These are phyloP conservation scores for Neurospora sp. DNA, from an alignment of 495 filamentous ascomycete genomes.

Conservation along the genomic window DNA sequence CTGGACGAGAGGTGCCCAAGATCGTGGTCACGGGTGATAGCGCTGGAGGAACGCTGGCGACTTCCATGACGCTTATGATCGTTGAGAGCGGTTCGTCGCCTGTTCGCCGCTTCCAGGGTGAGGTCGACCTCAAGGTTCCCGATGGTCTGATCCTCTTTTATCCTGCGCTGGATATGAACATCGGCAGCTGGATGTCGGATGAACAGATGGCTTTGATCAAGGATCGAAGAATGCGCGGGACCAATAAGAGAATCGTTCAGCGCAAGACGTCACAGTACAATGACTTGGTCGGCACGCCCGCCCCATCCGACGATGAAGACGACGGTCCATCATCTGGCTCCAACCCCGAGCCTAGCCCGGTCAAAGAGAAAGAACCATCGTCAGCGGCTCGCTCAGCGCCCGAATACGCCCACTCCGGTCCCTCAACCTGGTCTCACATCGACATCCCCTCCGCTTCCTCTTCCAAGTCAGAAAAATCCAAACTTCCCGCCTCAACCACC, in stretches of 20 bases:
- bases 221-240: constrained; percentile 65
- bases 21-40: constrained; percentile 85
- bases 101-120: constrained; percentile 45
- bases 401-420: constrained; percentile 34
- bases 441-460: neutral
- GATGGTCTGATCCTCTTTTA: constrained; percentile 81
- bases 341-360: constrained; percentile 2
- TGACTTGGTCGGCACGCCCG: constrained; percentile 50
- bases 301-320: constrained; percentile 53
- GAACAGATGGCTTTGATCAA: constrained; percentile 93
- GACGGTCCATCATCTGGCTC: constrained; percentile 22
- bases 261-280: constrained; percentile 63
- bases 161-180: constrained; percentile 86
- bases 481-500: neutral
- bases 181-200: constrained; percentile 98
- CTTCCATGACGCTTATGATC: constrained; percentile 76
- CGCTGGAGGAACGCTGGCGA: constrained; percentile 84
- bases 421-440: constrained; percentile 27
- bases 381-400: constrained; percentile 19
- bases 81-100: constrained; percentile 57
- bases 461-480: neutral
- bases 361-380: constrained; percentile 11
- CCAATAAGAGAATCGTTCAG: constrained; percentile 63
- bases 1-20: constrained; percentile 58
- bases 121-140: constrained; percentile 59